Evolutionary conservation across 805 yeast species (phyloP), one percentile per base, ranked within the genome.

Genomic region (Starmera dryadoides): DNA sequence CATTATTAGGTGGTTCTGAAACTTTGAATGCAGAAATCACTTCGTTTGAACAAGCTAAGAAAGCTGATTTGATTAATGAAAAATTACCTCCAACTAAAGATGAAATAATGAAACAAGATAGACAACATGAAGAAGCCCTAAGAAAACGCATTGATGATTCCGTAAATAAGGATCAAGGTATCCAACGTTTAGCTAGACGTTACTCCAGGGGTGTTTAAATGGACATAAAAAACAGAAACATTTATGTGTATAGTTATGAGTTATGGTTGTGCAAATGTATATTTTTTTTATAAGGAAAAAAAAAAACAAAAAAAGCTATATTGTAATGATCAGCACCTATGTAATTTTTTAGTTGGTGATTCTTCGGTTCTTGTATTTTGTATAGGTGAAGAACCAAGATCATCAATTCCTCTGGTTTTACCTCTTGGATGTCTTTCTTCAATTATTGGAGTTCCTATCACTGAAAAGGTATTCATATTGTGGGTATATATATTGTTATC

Each of bases 41-140:
- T 21, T 70, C 84, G 6, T 91, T 91, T 56, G 89, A 85, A 49
- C 93, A 85, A 38, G 98, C 96, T 3, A 74, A 80, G 48, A 68
- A 63, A 41, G 86, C 86, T 4, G 98, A 91, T 64, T 58, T 82
- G 49, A 71, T 69, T 30, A 93, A 91, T 59, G 98, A 91, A 66
- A 82, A 85, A 19, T 59, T 91, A 54, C 98, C 98, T 2, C 98
- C 98, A 4, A 60, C 79, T 4, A 62, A 67, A 3, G 84, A 77
- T 38, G 86, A 84, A 50, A 55, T 71, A 50, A 46, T 63, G 55
- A 51, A 56, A 55, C 49, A 75, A 65, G 56, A 66, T 58, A 52
- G 53, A 42, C 71, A 70, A 52, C 60, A 76, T 59, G 66, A 68
- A 44, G 65, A 63, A 44, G 55, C 67, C 42, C 55, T 76, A 28